Evolutionary conservation across 2,329 filamentous ascomycete genomes (phyloP), one percentile per base, ranked within the genome.

Genomic region (Aspergillus aculeatinus): DNA sequence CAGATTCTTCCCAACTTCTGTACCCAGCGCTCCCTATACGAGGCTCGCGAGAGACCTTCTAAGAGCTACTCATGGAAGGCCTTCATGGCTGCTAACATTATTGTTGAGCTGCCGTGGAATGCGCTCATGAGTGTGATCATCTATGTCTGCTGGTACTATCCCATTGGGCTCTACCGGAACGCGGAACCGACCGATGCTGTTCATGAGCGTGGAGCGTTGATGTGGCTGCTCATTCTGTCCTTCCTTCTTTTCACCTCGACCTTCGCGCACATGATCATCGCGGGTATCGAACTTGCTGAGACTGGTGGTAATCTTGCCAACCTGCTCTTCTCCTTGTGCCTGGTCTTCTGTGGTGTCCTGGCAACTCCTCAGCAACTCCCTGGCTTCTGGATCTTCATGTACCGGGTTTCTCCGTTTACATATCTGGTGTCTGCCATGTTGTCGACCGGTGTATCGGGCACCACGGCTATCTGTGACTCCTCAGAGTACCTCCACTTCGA

Each of bases 301-400:
- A 90, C 87, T 0, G 89, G 88, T 5, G 84, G 83, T 5, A 85
- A 83, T 51, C 73, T 91, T 19, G 86, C 85, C 55, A 86, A 85
- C 6, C 71, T 89, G 29, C 70, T 88, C 16, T 82, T 85, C 61
- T 80, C 84, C 27, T 80, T 89, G 71, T 83, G 80, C 63, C 76
- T 86, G 42, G 80, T 85, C 58, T 89, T 89, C 78, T 85, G 83
- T 67, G 76, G 75, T 71, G 75, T 77, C 58, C 71, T 77, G 61
- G 86, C 88, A 58, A 74, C 82, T 0, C 84, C 87, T 0, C 60
- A 69, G 2, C 76, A 81, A 1, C 80, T 92, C 2, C 89, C 89
- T 0, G 81, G 85, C 1, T 92, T 92, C 79, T 92, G 89, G 89
- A 85, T 86, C 65, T 92, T 91, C 78, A 91, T 91, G 88, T 90